Percentiles rank a stretch among this genome's conserved stretches.
phyloP scores from a whole-genome alignment of 1,284 basidiomycete species.

The Tilletia indica region DNA sequence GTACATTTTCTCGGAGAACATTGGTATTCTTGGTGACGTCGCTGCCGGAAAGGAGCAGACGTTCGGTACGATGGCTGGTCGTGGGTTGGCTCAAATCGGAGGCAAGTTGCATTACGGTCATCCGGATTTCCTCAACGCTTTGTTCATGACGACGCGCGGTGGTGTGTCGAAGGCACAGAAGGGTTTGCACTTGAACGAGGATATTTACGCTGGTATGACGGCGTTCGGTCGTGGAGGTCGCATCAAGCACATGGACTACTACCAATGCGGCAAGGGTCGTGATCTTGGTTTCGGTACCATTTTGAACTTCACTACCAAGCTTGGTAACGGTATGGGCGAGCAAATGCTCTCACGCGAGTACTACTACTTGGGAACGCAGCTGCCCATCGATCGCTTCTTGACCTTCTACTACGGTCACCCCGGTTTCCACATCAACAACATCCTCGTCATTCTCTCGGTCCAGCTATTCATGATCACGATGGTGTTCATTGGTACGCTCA shows the following conservation, averaged over 20 bases:
- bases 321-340: constrained; percentile 99
- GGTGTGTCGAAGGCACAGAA: constrained; percentile 99
- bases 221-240: constrained; percentile 92
- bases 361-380: constrained; percentile 98
- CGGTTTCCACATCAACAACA: constrained; percentile 99
- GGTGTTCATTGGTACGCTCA: constrained; percentile 55
- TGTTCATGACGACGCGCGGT: constrained; percentile 97
- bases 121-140: constrained; percentile 97
- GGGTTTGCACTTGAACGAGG: constrained; percentile 95
- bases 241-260: constrained; percentile 99
- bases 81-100: constrained; percentile 93
- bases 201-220: constrained; percentile 99
- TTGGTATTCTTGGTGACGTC: constrained; percentile 96
- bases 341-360: constrained; percentile 99
- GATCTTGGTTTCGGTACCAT: constrained; percentile 99
- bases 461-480: constrained; percentile 56
- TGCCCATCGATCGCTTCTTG: constrained; percentile 95
- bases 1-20: constrained; percentile 99
- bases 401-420: constrained; percentile 99
- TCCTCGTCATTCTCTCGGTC: constrained; percentile 64
- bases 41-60: constrained; percentile 99
- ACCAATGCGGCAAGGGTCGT: constrained; percentile 93
- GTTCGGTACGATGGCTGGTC: constrained; percentile 93
- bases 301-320: constrained; percentile 98
- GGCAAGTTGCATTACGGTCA: constrained; percentile 98